Conservation (phyloP, 306 rosid species). For the Prunus mira region DNA sequence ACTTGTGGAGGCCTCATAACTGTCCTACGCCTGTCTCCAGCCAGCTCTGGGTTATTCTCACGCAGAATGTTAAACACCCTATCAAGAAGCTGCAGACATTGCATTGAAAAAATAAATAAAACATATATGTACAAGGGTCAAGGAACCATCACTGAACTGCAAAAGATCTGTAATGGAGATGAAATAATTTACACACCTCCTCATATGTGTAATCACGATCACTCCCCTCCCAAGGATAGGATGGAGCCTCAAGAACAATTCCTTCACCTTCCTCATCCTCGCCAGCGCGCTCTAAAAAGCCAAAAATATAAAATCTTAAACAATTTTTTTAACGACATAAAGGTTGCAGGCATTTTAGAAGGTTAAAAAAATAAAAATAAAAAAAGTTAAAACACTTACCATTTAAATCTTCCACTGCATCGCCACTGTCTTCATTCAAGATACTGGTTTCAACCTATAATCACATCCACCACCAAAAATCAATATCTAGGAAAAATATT, state of each 20-base stretch:
- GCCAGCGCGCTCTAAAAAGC: constrained; percentile 46
- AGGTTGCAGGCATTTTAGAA: not conserved
- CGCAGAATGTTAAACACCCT: constrained; percentile 90
- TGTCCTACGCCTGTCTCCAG: constrained; percentile 85
- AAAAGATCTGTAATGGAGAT: not conserved
- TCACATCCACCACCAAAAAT: constrained; percentile 14
- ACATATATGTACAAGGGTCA: not conserved
- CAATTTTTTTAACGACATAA: not conserved
- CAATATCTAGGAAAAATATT: not conserved
- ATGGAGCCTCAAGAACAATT: constrained; percentile 28
- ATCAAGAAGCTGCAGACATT: constrained; percentile 70
- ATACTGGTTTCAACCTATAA: constrained; percentile 68
- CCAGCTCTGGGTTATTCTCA: constrained; percentile 92
- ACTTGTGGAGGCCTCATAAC: constrained; percentile 99
- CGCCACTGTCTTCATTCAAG: constrained; percentile 62
- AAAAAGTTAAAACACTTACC: constrained; percentile 27
- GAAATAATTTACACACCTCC: constrained; percentile 48
- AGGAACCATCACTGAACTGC: not conserved
- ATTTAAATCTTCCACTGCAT: constrained; percentile 63
- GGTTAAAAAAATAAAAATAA: not conserved
- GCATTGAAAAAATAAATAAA: not conserved
- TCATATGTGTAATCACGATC: constrained; percentile 85
- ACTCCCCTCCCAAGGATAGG: constrained; percentile 92
- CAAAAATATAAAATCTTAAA: constrained; percentile 11
- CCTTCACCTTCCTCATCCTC: constrained; percentile 68